Conservation (phyloP, 495 filamentous ascomycete genomes). For the Neurospora terricola region DNA sequence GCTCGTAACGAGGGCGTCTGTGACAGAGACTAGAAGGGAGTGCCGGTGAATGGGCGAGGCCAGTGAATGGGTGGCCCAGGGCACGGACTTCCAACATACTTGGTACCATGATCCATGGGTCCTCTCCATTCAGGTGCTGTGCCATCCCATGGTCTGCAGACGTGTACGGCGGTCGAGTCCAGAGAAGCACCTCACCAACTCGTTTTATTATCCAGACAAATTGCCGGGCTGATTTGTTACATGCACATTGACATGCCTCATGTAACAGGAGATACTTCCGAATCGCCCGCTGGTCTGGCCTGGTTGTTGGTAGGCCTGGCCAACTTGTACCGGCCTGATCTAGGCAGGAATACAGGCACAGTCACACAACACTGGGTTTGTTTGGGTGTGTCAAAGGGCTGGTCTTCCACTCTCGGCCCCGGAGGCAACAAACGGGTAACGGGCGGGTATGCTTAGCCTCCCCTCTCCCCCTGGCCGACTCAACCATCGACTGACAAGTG, state of each 20-base stretch:
- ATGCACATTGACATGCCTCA: neutral
- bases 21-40: too few relatives aligned
- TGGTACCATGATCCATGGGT: neutral
- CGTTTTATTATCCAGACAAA: neutral
- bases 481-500: conserved; percentile 32
- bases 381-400: neutral
- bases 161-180: neutral
- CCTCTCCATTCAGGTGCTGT: neutral
- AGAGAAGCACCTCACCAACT: neutral
- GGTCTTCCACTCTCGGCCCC: conserved; percentile 10
- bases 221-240: neutral
- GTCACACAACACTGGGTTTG: conserved; percentile 11
- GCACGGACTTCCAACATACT: neutral
- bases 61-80: too few relatives aligned
- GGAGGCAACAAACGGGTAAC: conserved; percentile 16
- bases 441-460: conserved; percentile 24
- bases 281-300: neutral
- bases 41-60: too few relatives aligned
- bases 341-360: conserved; percentile 14
- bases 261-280: neutral
- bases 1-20: too few relatives aligned
- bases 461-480: conserved; percentile 14
- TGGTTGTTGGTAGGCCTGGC: neutral
- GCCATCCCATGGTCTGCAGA: neutral
- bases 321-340: neutral